Evolutionary conservation across 2,329 filamentous ascomycete species (phyloP).

Genomic region (Penicillium italicum): DNA sequence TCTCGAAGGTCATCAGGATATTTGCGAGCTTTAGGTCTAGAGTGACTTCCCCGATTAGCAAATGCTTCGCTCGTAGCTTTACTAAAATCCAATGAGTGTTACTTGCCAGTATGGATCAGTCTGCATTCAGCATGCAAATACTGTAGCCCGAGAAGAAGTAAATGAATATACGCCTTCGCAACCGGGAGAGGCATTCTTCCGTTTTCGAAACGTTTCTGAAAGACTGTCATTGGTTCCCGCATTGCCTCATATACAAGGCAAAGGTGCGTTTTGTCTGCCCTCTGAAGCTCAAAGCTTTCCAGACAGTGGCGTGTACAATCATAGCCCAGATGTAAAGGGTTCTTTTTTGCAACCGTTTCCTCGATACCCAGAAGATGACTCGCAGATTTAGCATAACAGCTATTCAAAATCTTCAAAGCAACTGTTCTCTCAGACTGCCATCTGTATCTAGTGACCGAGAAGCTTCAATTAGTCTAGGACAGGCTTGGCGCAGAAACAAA

Average conservation of each 20-base stretch:
- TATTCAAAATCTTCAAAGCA: slow-evolving; percentile 30
- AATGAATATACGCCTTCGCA: slow-evolving; percentile 32
- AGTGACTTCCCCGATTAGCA: neutral
- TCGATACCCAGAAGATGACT: slow-evolving; percentile 22
- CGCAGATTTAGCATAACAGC: slow-evolving; percentile 18
- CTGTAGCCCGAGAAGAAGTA: slow-evolving; percentile 40
- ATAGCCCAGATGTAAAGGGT: slow-evolving; percentile 24
- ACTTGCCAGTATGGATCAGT: slow-evolving; percentile 39
- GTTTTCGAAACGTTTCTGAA: slow-evolving; percentile 27
- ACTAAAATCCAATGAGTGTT: neutral
- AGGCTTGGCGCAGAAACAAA: neutral
- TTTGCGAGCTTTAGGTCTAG: slow-evolving; percentile 43
- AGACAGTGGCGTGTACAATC: slow-evolving; percentile 19
- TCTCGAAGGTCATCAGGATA: slow-evolving; percentile 36
- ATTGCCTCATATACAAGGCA: slow-evolving; percentile 38
- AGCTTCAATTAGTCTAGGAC: neutral
- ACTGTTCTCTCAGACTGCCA: slow-evolving; percentile 18
- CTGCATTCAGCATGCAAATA: slow-evolving; percentile 42
- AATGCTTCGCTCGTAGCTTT: neutral
- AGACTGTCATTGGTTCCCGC: slow-evolving; percentile 35
- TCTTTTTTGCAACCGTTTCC: slow-evolving; percentile 26
- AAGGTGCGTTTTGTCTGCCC: slow-evolving; percentile 28
- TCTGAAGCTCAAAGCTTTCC: slow-evolving; percentile 22
- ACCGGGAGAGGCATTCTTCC: slow-evolving; percentile 26
- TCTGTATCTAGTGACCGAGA: neutral